Conservation (phyloP, 495 filamentous ascomycete species). For the Parathielavia appendiculata region DNA sequence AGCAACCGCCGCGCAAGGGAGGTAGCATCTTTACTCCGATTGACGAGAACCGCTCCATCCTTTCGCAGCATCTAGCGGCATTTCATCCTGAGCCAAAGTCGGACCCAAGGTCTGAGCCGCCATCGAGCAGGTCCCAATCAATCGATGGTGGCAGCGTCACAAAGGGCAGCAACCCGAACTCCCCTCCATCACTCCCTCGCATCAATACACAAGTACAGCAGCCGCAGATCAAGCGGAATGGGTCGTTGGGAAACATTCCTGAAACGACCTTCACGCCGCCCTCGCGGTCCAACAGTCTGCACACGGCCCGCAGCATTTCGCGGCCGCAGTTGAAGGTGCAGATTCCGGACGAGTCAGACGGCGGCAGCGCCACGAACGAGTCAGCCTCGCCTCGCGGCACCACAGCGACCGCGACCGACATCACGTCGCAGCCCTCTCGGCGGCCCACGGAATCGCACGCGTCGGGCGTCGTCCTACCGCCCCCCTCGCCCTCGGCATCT, state of each 20-base stretch:
- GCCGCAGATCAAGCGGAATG: constrained; percentile 42
- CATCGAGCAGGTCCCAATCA: constrained; percentile 54
- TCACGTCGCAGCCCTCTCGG: constrained; percentile 35
- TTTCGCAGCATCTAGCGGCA: constrained; percentile 76
- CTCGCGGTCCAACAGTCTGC: constrained; percentile 65
- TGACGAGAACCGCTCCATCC: constrained; percentile 82
- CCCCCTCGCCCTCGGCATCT: constrained; percentile 81
- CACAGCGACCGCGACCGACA: constrained; percentile 54
- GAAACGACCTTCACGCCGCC: constrained; percentile 58
- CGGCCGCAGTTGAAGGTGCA: constrained; percentile 86
- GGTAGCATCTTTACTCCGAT: constrained; percentile 97
- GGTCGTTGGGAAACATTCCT: constrained; percentile 53
- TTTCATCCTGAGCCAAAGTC: constrained; percentile 44
- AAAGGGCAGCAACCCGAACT: constrained; percentile 40
- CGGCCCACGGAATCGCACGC: constrained; percentile 52
- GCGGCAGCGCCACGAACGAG: constrained; percentile 68
- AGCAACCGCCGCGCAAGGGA: constrained; percentile 66
- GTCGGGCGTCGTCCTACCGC: constrained; percentile 72
- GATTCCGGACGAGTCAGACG: constrained; percentile 87
- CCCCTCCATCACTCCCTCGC: constrained; percentile 48
- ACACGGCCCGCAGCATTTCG: constrained; percentile 51
- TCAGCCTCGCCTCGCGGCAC: constrained; percentile 69
- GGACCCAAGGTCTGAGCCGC: constrained; percentile 41
- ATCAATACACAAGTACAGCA: constrained; percentile 40
- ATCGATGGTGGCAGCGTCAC: constrained; percentile 55